A percentile compares a stretch with the other conserved stretches of the same genome.
These are phyloP conservation scores for Neolentinus lepideus DNA, from an alignment of 1,284 basidiomycete genomes.

Conservation along the genomic window DNA sequence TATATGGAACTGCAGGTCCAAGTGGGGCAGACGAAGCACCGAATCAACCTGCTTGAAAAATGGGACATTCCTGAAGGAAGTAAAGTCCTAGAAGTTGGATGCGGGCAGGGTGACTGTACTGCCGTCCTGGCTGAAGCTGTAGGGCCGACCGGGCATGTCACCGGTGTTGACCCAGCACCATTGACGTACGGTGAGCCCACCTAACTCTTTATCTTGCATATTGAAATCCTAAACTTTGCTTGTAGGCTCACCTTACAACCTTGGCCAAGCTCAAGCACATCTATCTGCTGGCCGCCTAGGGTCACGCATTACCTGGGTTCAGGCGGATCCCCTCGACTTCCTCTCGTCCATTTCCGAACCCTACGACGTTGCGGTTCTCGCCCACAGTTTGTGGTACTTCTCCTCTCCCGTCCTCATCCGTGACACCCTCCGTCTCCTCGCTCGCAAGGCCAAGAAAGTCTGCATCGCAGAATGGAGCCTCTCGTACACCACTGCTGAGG, in stretches of 20 bases:
- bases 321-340: slow-evolving; percentile 26
- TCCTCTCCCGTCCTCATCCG: slow-evolving; percentile 23
- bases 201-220: not conserved
- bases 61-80: slow-evolving; percentile 26
- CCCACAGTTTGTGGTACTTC: slow-evolving; percentile 36
- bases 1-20: slow-evolving; percentile 7
- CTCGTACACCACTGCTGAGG: slow-evolving; percentile 15
- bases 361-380: slow-evolving; percentile 30
- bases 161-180: slow-evolving; percentile 32
- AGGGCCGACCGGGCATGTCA: slow-evolving; percentile 29
- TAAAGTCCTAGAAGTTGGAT: slow-evolving; percentile 32
- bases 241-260: slow-evolving; percentile 29
- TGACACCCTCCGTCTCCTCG: slow-evolving; percentile 25
- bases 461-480: slow-evolving; percentile 33
- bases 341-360: slow-evolving; percentile 15
- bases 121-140: slow-evolving; percentile 29
- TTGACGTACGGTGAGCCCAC: slow-evolving; percentile 27
- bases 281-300: slow-evolving; percentile 26
- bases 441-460: slow-evolving; percentile 19
- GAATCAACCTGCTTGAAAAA: slow-evolving; percentile 24
- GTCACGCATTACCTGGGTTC: slow-evolving; percentile 28
- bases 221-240: not conserved
- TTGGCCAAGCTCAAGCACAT: slow-evolving; percentile 31
- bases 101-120: slow-evolving; percentile 37
- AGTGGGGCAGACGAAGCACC: slow-evolving; percentile 26